Evolutionary conservation across 2,329 filamentous ascomycete species (phyloP).

Genomic region (Leptographium radiaticola): DNA sequence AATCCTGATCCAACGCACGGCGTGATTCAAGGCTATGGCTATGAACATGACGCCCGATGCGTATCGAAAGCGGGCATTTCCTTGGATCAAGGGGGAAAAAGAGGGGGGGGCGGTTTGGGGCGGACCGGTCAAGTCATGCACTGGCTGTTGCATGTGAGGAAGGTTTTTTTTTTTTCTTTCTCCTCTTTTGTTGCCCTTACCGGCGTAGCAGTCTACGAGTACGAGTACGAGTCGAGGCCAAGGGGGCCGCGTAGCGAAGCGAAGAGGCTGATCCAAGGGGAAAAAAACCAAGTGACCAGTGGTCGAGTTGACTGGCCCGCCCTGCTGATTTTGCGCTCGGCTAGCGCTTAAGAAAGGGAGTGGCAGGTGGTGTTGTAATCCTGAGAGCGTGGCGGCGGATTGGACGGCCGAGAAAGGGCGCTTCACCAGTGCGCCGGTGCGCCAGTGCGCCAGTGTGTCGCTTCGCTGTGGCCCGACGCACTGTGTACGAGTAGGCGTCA

Average conservation of each 20-base stretch:
- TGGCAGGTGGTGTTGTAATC: background rate
- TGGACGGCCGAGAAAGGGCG: too few relatives aligned
- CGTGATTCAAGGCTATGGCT: too few relatives aligned
- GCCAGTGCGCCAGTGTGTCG: too few relatives aligned
- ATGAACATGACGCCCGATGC: too few relatives aligned
- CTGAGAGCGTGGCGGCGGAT: too few relatives aligned
- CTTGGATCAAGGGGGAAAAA: background rate
- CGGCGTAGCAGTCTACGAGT: too few relatives aligned
- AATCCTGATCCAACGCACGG: too few relatives aligned
- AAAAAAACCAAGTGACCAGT: background rate
- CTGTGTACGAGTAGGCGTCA: too few relatives aligned
- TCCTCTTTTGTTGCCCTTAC: background rate
- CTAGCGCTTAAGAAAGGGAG: background rate
- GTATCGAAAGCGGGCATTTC: background rate
- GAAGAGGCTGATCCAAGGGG: background rate
- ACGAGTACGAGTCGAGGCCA: too few relatives aligned
- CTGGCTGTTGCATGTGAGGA: background rate
- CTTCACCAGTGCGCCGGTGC: too few relatives aligned
- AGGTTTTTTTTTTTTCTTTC: background rate
- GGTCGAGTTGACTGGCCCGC: background rate
- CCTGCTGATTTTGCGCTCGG: background rate
- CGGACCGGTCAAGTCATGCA: background rate
- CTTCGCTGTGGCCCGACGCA: too few relatives aligned
- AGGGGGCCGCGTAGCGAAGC: background rate
- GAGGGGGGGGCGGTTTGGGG: background rate